phyloP scores from a whole-genome alignment of 495 filamentous ascomycete species.

The Daldinia childiae region DNA sequence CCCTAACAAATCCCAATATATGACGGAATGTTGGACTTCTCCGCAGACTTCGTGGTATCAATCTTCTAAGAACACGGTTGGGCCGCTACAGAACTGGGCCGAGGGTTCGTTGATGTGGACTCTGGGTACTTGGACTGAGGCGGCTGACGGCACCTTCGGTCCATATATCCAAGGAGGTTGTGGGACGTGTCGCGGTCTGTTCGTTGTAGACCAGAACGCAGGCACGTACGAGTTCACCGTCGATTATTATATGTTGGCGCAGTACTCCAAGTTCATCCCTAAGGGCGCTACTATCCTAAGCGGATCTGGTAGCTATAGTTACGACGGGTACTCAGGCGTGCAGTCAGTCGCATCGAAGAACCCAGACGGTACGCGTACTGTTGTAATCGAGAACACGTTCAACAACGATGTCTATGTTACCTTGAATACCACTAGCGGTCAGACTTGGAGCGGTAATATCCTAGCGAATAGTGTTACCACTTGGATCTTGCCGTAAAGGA shows the following conservation, averaged over 20 bases:
- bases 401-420: slow-evolving; percentile 60
- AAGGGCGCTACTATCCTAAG: slow-evolving; percentile 57
- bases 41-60: slow-evolving; percentile 57
- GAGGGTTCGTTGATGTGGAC: slow-evolving; percentile 64
- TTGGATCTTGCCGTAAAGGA: slow-evolving; percentile 58
- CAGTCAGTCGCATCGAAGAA: slow-evolving; percentile 63
- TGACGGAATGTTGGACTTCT: slow-evolving; percentile 68
- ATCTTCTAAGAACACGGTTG: slow-evolving; percentile 63
- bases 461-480: slow-evolving; percentile 60
- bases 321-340: slow-evolving; percentile 52
- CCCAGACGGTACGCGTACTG: slow-evolving; percentile 60
- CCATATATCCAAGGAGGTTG: slow-evolving; percentile 64
- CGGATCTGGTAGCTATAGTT: slow-evolving; percentile 60
- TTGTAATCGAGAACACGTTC: slow-evolving; percentile 65
- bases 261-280: slow-evolving; percentile 67
- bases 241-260: slow-evolving; percentile 67
- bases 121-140: slow-evolving; percentile 65
- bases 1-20: slow-evolving; percentile 60
- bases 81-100: slow-evolving; percentile 67
- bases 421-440: slow-evolving; percentile 52
- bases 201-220: slow-evolving; percentile 53
- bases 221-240: slow-evolving; percentile 57
- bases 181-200: slow-evolving; percentile 59
- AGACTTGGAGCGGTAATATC: slow-evolving; percentile 63
- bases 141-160: slow-evolving; percentile 59